phyloP scores from a whole-genome alignment of 2,329 filamentous ascomycete species.

The Botrytis paeoniae region DNA sequence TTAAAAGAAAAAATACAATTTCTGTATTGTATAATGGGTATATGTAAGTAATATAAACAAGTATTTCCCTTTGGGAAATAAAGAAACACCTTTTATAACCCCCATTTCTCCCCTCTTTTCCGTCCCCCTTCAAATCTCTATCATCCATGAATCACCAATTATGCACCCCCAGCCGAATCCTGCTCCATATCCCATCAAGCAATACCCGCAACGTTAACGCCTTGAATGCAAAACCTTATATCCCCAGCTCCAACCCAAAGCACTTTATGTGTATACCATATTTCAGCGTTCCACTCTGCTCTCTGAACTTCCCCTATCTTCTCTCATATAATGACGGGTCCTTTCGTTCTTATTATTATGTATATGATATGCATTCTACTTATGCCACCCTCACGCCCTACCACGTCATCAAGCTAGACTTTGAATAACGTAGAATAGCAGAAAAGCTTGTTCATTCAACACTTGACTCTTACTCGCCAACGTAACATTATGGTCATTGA shows the following conservation, averaged over 20 bases:
- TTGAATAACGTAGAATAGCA: slow-evolving; percentile 80
- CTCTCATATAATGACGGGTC: neutral
- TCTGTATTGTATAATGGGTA: neutral
- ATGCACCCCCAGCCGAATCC: slow-evolving; percentile 4
- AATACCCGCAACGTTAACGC: neutral
- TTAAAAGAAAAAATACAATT: neutral
- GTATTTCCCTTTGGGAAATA: neutral
- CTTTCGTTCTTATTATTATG: neutral
- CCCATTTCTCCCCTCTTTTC: neutral
- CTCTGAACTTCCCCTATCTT: neutral
- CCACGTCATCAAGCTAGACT: slow-evolving; percentile 41
- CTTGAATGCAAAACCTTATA: neutral
- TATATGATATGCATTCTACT: neutral
- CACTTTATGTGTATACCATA: neutral
- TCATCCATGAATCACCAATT: neutral
- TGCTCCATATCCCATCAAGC: slow-evolving; percentile 1
- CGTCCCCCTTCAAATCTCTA: neutral
- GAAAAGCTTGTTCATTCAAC: slow-evolving; percentile 79
- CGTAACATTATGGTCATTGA: slow-evolving; percentile 92
- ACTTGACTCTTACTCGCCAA: slow-evolving; percentile 81
- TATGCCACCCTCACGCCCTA: neutral
- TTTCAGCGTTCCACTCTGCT: neutral
- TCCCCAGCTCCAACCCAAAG: neutral
- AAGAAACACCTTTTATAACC: slow-evolving; percentile 1
- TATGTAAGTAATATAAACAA: neutral